Percentiles rank a stretch among this genome's conserved stretches.
Evolutionary conservation across 2,329 filamentous ascomycete genomes (phyloP).

Genomic region (Aspergillus thermomutatus): DNA sequence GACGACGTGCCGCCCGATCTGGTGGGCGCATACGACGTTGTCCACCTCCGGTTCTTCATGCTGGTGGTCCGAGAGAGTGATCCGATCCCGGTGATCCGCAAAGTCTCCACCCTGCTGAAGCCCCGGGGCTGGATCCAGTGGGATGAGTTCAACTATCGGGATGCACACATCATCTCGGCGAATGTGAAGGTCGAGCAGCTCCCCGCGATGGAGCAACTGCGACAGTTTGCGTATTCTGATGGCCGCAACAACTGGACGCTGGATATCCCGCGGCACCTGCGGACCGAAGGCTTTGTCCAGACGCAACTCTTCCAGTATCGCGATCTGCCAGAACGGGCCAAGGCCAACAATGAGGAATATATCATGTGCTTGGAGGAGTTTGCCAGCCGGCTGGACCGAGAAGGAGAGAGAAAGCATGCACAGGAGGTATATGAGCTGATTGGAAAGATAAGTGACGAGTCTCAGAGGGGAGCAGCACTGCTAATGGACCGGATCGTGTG

Average conservation of each 20-base stretch:
- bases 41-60: constrained; percentile 16
- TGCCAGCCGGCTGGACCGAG: background rate
- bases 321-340: background rate
- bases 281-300: background rate
- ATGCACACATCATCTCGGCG: background rate
- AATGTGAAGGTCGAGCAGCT: background rate
- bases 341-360: background rate
- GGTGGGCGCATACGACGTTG: constrained; percentile 20
- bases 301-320: background rate
- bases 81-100: background rate
- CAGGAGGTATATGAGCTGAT: background rate
- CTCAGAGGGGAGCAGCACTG: background rate
- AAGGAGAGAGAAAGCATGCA: background rate
- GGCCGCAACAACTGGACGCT: constrained; percentile 5
- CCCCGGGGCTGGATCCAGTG: constrained; percentile 9
- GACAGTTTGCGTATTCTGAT: background rate
- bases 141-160: constrained; percentile 3
- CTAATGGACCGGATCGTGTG: background rate
- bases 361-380: constrained; percentile 1
- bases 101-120: constrained; percentile 3
- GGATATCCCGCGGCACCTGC: background rate
- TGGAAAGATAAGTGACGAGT: background rate
- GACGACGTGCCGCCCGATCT: constrained; percentile 12
- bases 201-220: background rate
- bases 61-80: constrained; percentile 4